These are phyloP conservation scores for Amanita polypyramis DNA, from an alignment of 768 basidiomycete genomes.

Conservation along the genomic window DNA sequence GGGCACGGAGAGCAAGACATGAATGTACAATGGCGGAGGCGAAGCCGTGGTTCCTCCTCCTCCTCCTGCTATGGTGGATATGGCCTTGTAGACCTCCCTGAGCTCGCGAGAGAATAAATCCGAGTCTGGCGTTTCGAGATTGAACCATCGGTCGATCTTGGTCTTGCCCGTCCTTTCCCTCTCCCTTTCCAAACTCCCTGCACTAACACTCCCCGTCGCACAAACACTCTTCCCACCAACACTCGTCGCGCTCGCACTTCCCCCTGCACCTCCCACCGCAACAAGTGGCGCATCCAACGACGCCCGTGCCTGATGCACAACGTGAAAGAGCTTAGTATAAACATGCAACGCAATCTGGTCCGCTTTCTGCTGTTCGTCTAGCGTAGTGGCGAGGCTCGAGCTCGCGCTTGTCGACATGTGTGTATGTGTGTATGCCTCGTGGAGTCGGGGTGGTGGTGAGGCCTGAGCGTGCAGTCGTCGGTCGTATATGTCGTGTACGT, in stretches of 20 bases:
- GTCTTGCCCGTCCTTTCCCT: background rate
- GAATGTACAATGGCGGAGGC: constrained; percentile 48
- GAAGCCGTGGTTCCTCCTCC: too few relatives aligned
- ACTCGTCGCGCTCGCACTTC: background rate
- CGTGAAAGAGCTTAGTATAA: constrained; percentile 73
- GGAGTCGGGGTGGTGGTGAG: background rate
- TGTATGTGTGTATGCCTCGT: background rate
- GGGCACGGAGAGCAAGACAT: constrained; percentile 62
- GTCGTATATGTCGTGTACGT: too few relatives aligned
- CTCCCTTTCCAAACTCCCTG: too few relatives aligned
- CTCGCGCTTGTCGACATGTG: background rate
- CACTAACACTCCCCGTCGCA: background rate
- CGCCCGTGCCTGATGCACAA: constrained; percentile 65
- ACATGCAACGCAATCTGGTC: constrained; percentile 82
- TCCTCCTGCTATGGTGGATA: constrained; percentile 32
- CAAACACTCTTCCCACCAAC: background rate
- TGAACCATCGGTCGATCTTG: constrained; percentile 67
- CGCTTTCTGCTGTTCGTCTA: constrained; percentile 36
- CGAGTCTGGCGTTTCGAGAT: constrained; percentile 68
- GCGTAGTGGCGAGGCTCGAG: background rate
- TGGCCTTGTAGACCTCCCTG: constrained; percentile 46
- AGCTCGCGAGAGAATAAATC: constrained; percentile 56
- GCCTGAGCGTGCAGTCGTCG: too few relatives aligned
- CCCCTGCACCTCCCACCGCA: background rate
- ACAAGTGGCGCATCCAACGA: constrained; percentile 30